Conservation (phyloP, 2,329 filamentous ascomycete species). For the Dothideomycetes sp. region DNA sequence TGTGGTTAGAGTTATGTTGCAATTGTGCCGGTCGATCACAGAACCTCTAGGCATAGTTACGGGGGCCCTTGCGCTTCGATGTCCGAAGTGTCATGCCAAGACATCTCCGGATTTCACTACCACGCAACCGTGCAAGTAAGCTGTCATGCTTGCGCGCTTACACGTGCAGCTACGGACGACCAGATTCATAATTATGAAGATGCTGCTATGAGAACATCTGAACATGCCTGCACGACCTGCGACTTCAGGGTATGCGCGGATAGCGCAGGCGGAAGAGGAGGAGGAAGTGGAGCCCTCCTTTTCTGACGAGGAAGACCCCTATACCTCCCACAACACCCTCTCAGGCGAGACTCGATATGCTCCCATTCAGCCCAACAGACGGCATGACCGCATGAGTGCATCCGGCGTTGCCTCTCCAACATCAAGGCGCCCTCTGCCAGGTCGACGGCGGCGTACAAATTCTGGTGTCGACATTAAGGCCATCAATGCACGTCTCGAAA, state of each 20-base stretch:
- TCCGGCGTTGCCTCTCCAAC: constrained; percentile 21
- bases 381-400: constrained; percentile 32
- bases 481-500: constrained; percentile 88
- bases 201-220: background rate
- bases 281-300: constrained; percentile 27
- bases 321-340: constrained; percentile 14
- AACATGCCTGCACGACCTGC: constrained; percentile 27
- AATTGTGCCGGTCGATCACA: too few relatives aligned
- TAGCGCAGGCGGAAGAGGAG: constrained; percentile 42
- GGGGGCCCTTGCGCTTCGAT: too few relatives aligned
- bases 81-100: too few relatives aligned
- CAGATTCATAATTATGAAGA: too few relatives aligned
- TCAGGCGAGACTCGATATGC: constrained; percentile 28
- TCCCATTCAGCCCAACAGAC: constrained; percentile 34
- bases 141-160: too few relatives aligned
- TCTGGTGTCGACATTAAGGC: constrained; percentile 95
- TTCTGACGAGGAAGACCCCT: constrained; percentile 24
- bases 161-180: too few relatives aligned
- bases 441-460: constrained; percentile 54
- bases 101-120: too few relatives aligned
- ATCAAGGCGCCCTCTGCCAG: constrained; percentile 15
- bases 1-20: too few relatives aligned
- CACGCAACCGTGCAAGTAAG: too few relatives aligned
- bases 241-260: constrained; percentile 39
- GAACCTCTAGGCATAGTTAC: too few relatives aligned